Conservation (phyloP, 176 grass and related monocot species). For the Oryza meridionalis region DNA sequence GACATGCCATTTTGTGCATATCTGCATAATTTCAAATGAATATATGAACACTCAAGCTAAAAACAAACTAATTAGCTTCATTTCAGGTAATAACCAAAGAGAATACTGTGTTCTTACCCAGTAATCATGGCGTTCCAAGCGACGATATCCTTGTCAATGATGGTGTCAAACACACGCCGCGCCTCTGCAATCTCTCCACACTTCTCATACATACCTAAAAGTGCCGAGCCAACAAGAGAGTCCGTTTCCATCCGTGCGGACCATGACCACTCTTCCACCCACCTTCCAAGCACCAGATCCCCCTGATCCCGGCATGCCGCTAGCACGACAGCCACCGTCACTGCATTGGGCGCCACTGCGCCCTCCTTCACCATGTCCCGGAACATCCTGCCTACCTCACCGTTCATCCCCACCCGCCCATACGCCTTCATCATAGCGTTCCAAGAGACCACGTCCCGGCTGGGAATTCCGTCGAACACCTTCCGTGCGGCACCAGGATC, state of each 20-base stretch:
- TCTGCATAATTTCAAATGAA: slow-evolving; percentile 53
- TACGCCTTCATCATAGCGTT: slow-evolving; percentile 49
- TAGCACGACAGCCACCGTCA: slow-evolving; percentile 33
- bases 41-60: slow-evolving; percentile 10
- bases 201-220: slow-evolving; percentile 83
- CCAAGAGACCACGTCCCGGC: slow-evolving; percentile 48
- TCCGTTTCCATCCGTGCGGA: slow-evolving; percentile 32
- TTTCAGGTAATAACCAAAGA: background rate
- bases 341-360: slow-evolving; percentile 16
- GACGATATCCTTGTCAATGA: slow-evolving; percentile 55
- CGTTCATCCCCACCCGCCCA: slow-evolving; percentile 6
- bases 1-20: slow-evolving; percentile 89
- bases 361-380: slow-evolving; percentile 10
- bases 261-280: slow-evolving; percentile 59
- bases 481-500: slow-evolving; percentile 12
- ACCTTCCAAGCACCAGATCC: slow-evolving; percentile 51
- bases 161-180: slow-evolving; percentile 51
- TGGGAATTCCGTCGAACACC: slow-evolving; percentile 53
- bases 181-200: slow-evolving; percentile 51
- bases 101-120: slow-evolving; percentile 50
- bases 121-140: slow-evolving; percentile 93
- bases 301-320: slow-evolving; percentile 56
- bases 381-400: slow-evolving; percentile 21
- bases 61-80: background rate
- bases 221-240: slow-evolving; percentile 51